phyloP scores from a whole-genome alignment of 2,329 filamentous ascomycete species.

The Claviceps spartinae region DNA sequence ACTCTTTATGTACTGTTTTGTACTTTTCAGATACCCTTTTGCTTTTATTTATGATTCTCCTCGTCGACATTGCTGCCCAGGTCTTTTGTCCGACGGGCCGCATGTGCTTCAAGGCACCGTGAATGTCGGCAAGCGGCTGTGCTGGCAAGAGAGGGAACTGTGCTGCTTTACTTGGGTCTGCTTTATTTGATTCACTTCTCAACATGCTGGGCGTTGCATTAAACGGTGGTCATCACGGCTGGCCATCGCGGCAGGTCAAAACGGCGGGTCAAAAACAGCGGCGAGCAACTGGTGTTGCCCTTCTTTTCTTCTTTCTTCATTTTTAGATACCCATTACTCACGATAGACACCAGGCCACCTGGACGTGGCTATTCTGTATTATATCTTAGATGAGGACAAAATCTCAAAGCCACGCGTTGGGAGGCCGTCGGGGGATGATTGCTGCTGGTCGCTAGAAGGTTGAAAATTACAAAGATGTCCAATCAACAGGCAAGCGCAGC shows the following conservation, averaged over 20 bases:
- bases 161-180: neutral
- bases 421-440: too few species aligned
- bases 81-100: neutral
- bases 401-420: too few species aligned
- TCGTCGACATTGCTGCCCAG: neutral
- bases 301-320: neutral
- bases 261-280: neutral
- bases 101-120: neutral
- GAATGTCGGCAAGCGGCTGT: neutral
- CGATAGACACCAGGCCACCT: neutral
- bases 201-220: neutral
- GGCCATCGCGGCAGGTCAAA: neutral
- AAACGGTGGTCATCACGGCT: neutral
- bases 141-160: neutral
- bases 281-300: neutral
- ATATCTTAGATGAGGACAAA: too few species aligned
- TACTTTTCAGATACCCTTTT: neutral
- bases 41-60: neutral
- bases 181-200: neutral
- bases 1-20: neutral
- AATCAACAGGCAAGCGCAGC: too few species aligned
- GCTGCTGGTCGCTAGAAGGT: too few species aligned
- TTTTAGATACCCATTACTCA: neutral
- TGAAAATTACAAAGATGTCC: too few species aligned
- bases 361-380: neutral